phyloP scores from a whole-genome alignment of 1,139 yeast genomes.

The Protomyces macrosporus region DNA sequence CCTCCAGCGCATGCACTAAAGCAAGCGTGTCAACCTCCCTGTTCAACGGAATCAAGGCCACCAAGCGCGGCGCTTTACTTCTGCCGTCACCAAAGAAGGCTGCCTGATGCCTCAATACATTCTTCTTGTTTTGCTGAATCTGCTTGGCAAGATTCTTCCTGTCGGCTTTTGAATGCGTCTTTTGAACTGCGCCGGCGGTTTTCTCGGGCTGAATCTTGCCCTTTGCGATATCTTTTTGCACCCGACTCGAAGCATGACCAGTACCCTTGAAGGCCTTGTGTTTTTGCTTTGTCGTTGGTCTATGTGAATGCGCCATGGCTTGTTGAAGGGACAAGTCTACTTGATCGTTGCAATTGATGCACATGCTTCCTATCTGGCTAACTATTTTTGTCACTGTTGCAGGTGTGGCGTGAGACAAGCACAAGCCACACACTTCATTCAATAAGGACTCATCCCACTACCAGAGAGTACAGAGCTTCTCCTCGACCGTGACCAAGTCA shows the following conservation, averaged over 20 bases:
- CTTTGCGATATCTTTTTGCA: constrained; percentile 67
- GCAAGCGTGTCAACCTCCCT: constrained; percentile 58
- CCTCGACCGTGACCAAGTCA: too few relatives aligned
- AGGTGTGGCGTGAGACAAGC: too few relatives aligned
- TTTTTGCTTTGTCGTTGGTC: constrained; percentile 74
- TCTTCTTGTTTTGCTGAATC: constrained; percentile 64
- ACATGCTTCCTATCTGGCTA: too few relatives aligned
- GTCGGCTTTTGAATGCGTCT: constrained; percentile 53
- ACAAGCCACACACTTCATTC: too few relatives aligned
- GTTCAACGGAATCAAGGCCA: constrained; percentile 73
- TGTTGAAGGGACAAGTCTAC: too few relatives aligned
- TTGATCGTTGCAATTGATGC: too few relatives aligned
- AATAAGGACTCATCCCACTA: too few relatives aligned
- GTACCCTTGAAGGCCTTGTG: constrained; percentile 74
- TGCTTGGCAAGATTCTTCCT: constrained; percentile 78
- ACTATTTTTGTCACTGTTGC: too few relatives aligned
- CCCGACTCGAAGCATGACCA: constrained; percentile 81
- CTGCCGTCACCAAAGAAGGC: constrained; percentile 68
- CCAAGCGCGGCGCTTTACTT: constrained; percentile 73
- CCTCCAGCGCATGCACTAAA: constrained; percentile 48
- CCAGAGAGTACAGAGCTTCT: too few relatives aligned
- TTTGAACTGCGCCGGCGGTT: constrained; percentile 41
- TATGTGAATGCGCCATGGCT: constrained; percentile 53
- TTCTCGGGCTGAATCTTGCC: constrained; percentile 67
- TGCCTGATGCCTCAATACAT: constrained; percentile 45